Evolutionary conservation across 2,329 filamentous ascomycete genomes (phyloP).

Genomic region (Arthrobotrys megalospora): DNA sequence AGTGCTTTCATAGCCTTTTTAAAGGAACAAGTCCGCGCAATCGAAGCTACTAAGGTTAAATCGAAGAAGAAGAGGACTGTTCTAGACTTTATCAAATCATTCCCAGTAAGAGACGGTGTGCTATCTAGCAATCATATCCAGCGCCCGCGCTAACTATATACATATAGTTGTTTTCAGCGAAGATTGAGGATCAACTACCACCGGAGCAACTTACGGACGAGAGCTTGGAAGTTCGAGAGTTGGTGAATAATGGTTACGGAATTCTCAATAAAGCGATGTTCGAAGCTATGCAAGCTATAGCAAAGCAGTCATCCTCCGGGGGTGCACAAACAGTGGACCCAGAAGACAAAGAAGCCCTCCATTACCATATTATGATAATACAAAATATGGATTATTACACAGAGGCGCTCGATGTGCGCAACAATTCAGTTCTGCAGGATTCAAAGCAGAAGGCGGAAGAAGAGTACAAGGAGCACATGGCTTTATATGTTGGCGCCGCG

Average conservation of each 20-base stretch:
- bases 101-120: constrained; percentile 72
- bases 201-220: constrained; percentile 67
- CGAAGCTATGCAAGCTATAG: constrained; percentile 95
- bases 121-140: constrained; percentile 55
- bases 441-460: constrained; percentile 84
- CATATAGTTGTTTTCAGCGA: constrained; percentile 62
- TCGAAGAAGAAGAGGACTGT: constrained; percentile 94
- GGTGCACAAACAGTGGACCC: constrained; percentile 70
- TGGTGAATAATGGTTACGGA: constrained; percentile 88
- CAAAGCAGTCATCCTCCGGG: constrained; percentile 75
- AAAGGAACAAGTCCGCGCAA: constrained; percentile 93
- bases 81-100: constrained; percentile 93
- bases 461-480: constrained; percentile 89
- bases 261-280: constrained; percentile 96
- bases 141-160: constrained; percentile 24
- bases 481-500: constrained; percentile 86
- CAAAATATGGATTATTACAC: constrained; percentile 99
- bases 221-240: constrained; percentile 78
- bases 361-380: constrained; percentile 96
- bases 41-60: constrained; percentile 98
- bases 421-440: constrained; percentile 82
- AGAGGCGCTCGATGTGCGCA: constrained; percentile 85
- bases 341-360: constrained; percentile 96
- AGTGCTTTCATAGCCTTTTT: constrained; percentile 88
- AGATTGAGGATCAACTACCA: constrained; percentile 65